Evolutionary conservation across 2,329 filamentous ascomycete genomes (phyloP).

Genomic region (Xylaria sp.): DNA sequence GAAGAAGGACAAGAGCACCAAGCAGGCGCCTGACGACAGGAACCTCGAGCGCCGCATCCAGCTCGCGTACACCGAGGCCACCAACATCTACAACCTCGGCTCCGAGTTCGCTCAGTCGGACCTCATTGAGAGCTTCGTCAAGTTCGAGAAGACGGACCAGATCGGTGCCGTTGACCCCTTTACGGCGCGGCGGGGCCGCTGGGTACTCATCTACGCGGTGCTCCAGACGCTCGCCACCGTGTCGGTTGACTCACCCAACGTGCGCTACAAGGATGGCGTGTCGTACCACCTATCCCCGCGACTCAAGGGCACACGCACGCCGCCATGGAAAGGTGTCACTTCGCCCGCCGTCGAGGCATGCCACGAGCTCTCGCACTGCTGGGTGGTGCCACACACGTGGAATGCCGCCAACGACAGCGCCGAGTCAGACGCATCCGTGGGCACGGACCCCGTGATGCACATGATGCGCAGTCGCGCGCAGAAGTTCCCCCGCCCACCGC

Average conservation of each 20-base stretch:
- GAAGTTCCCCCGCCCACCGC: slow-evolving; percentile 33
- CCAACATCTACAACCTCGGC: slow-evolving; percentile 62
- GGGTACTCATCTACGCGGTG: slow-evolving; percentile 65
- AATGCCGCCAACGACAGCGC: slow-evolving; percentile 31
- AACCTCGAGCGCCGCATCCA: slow-evolving; percentile 56
- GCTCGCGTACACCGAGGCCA: slow-evolving; percentile 64
- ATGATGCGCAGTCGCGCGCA: slow-evolving; percentile 38
- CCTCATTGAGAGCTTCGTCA: slow-evolving; percentile 60
- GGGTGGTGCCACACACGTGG: slow-evolving; percentile 52
- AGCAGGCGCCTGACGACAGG: slow-evolving; percentile 31
- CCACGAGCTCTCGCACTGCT: slow-evolving; percentile 61
- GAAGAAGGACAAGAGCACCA: slow-evolving; percentile 40
- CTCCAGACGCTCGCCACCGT: slow-evolving; percentile 65
- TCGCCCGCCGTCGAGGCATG: slow-evolving; percentile 43
- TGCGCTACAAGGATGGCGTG: slow-evolving; percentile 57
- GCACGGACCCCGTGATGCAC: slow-evolving; percentile 31
- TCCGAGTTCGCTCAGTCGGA: slow-evolving; percentile 59
- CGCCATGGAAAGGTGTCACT: slow-evolving; percentile 57
- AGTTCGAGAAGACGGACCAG: slow-evolving; percentile 61
- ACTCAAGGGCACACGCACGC: slow-evolving; percentile 56
- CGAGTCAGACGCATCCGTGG: slow-evolving; percentile 32
- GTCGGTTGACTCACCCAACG: slow-evolving; percentile 60
- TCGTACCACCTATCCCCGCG: slow-evolving; percentile 62
- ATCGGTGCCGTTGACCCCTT: slow-evolving; percentile 58
- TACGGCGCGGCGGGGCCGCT: slow-evolving; percentile 62